Evolutionary conservation across 164 flowering plant genomes (phyloP).

Genomic region (Magnolia changhungtana): DNA sequence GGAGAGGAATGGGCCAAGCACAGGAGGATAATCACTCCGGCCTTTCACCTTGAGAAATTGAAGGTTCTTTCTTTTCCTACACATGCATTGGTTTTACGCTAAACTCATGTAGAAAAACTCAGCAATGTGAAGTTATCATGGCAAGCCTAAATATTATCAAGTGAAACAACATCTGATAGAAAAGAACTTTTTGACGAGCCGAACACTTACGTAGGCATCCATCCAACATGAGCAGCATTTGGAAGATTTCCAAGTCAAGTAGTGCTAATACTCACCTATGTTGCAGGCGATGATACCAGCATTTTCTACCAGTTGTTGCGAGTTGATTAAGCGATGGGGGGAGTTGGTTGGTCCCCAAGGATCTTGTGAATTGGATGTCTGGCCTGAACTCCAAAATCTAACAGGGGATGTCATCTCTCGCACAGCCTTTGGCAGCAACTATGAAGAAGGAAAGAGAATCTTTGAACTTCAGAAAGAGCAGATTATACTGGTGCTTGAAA

Average conservation of each 20-base stretch:
- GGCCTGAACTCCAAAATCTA: slow-evolving; percentile 17
- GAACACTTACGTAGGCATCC: too few relatives aligned
- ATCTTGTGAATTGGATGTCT: slow-evolving; percentile 21
- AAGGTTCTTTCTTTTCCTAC: slow-evolving; percentile 16
- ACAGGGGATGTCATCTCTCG: slow-evolving; percentile 17
- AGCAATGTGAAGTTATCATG: not conserved
- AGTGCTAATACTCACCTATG: not conserved
- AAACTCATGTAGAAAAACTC: not conserved
- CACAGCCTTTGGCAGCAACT: slow-evolving; percentile 26
- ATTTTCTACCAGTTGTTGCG: slow-evolving; percentile 14
- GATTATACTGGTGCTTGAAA: slow-evolving; percentile 8
- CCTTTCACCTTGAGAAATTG: slow-evolving; percentile 16
- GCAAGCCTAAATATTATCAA: not conserved
- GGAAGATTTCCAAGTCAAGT: too few relatives aligned
- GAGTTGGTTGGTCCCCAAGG: slow-evolving; percentile 8
- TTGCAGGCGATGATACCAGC: slow-evolving; percentile 26
- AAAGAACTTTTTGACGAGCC: too few relatives aligned
- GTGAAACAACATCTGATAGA: not conserved
- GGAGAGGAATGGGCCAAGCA: slow-evolving; percentile 15
- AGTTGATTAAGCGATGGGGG: slow-evolving; percentile 21
- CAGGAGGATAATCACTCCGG: slow-evolving; percentile 14
- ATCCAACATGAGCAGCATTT: too few relatives aligned
- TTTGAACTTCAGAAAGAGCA: slow-evolving; percentile 28
- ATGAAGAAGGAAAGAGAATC: slow-evolving; percentile 20
- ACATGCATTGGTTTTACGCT: not conserved